Evolutionary conservation across 2,329 filamentous ascomycete genomes (phyloP), one percentile per base, ranked within the genome.

Genomic region (Exophiala sideris): DNA sequence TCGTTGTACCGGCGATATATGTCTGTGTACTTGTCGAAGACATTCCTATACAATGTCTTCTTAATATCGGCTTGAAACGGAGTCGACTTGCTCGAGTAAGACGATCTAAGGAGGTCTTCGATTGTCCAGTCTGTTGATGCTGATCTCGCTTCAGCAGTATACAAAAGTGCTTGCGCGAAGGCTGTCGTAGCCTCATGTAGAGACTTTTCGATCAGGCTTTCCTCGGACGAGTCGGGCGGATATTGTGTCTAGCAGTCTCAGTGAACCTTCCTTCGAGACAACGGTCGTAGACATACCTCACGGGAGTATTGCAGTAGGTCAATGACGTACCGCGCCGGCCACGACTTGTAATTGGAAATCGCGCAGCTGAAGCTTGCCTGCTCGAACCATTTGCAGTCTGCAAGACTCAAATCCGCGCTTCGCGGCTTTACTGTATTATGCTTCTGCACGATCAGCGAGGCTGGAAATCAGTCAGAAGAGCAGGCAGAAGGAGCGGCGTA

Each of bases 321-420:
- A 16, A 64, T 56, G 20, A 60, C 34, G 40, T 55, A 55, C 39
- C 39, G 55, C 38, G 45, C 36, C 11, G 60, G 58, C 60, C 60
- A 64, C 16, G 42, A 35, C 20, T 57, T 46, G 12, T 50, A 16
- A 42, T 62, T 33, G 18, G 52, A 36, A 20, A 59, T 20, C 16
- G 58, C 62, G 5, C 47, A 16, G 11, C 55, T 57, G 52, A 52
- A 62, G 32, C 45, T 47, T 3, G 57, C 52, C 33, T 54, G 44
- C 38, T 59, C 49, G n/a, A 64, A 62, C 60, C 60, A 64, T 24
- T 44, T 35, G 38, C 44, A 49, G 16, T 62, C 58, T n/a, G 55
- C 38, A 3, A 61, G 14, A n/a, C 7, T 29, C n/a, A 33, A 32
- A n/a, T 16, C 12, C 32, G 36, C 16, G 3, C 29, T 9, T 2